Evolutionary conservation across 2,329 filamentous ascomycete genomes (phyloP), one percentile per base, ranked within the genome.

Genomic region (Bipolaris victoriae): DNA sequence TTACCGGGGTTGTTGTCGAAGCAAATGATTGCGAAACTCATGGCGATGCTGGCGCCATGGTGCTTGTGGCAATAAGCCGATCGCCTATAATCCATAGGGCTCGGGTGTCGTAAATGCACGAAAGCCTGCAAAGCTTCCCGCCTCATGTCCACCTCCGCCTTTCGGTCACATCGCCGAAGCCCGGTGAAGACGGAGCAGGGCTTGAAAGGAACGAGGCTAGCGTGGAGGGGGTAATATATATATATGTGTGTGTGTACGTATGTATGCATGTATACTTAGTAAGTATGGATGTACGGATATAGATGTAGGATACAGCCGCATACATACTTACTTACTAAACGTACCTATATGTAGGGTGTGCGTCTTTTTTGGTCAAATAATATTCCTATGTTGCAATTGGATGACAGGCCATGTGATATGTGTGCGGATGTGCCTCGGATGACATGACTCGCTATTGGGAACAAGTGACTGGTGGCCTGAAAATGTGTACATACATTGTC

Each of bases 161-260:
- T 37, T 37, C 45, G 45, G 45, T 48, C 33, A 24, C 36, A 26
- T 48, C 45, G 33, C 45, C 33, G 45, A 37, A 5, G n/a, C 45
- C 24, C 7, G 31, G 33, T 20, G 13, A 22, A 22, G n/a, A 20
- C 3, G 16, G 6, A 24, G 45, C 29, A 31, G 36, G 44, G 33
- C 33, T 35, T 35, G 15, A 20, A 20, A 41, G 18, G 43, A 13
- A 13, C 43, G 29, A 46, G 45, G 45, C 45, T 48, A 33, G 26
- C 33, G 15, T 16, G 16, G 16, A 33, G 45, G 45, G 45, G 18
- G 39, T 15, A 6, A 15, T 41, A 29, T 29, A 29, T 26, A 26
- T 26, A 26, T 26, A 16, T 16, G 16, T 16, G 16, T 16, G 16
- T 20, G 20, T 26, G 7, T 26, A 3, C 9, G 24, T 29, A 9